Evolutionary conservation across 768 basidiomycete genomes (phyloP).

Genomic region (Grammothele lineata): DNA sequence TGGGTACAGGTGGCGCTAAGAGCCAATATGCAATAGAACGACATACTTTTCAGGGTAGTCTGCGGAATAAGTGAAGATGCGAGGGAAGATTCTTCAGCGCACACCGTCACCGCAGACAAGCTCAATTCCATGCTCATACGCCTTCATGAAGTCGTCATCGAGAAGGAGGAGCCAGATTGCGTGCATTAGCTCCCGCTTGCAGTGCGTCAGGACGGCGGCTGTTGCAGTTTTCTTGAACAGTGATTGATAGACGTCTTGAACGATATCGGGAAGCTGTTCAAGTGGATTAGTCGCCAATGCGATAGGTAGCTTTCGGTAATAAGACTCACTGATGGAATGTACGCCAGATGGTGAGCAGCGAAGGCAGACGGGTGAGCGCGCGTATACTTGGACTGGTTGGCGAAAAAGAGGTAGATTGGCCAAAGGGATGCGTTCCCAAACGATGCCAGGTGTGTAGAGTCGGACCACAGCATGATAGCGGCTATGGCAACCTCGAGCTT

Average conservation of each 20-base stretch:
- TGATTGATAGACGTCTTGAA: conserved; percentile 25
- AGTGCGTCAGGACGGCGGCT: conserved; percentile 25
- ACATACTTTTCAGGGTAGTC: conserved; percentile 33
- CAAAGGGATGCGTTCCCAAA: conserved; percentile 29
- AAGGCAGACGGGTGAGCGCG: conserved; percentile 24
- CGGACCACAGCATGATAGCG: conserved; percentile 24
- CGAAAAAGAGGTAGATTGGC: conserved; percentile 39
- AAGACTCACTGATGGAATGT: conserved; percentile 36
- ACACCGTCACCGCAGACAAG: conserved; percentile 24
- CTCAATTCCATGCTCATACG: conserved; percentile 21
- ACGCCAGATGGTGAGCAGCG: conserved; percentile 38
- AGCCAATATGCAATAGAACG: no score
- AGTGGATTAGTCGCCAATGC: neutral
- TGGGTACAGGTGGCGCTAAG: no score
- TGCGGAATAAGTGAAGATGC: conserved; percentile 25
- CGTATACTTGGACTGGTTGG: conserved; percentile 39
- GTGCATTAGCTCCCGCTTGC: conserved; percentile 30
- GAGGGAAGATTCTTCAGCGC: conserved; percentile 15
- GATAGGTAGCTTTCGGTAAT: no score
- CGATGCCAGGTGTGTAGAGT: conserved; percentile 24
- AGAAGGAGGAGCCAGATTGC: conserved; percentile 25
- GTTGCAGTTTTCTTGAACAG: conserved; percentile 13
- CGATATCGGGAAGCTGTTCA: conserved; percentile 25
- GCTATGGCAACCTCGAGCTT: conserved; percentile 1
- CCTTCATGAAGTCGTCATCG: conserved; percentile 19